A percentile compares a stretch with the other conserved stretches of the same genome.
These are phyloP conservation scores for Alternaria sp. DNA, from an alignment of 2,329 filamentous ascomycete species.

Conservation along the genomic window DNA sequence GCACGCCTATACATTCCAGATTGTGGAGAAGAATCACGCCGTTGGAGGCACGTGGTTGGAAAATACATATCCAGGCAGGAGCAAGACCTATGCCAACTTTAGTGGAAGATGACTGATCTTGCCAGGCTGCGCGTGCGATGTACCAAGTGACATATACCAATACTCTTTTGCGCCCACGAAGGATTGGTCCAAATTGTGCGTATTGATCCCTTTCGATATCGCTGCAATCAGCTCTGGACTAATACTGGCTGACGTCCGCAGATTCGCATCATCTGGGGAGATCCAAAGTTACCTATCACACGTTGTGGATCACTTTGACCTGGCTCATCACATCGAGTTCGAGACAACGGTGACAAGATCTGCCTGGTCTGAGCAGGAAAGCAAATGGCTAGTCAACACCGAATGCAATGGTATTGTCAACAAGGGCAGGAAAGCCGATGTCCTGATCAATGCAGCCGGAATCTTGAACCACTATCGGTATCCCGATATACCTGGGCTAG, in stretches of 20 bases:
- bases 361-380: not conserved
- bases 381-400: not conserved
- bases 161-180: not conserved
- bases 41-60: conserved; percentile 55
- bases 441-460: conserved; percentile 6
- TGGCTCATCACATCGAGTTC: not conserved
- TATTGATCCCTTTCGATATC: not conserved
- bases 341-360: not conserved
- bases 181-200: not conserved
- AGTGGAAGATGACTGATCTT: not conserved
- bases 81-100: not conserved
- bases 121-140: not conserved
- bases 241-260: not conserved
- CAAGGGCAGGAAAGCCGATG: not conserved
- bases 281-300: not conserved
- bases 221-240: not conserved
- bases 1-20: not conserved
- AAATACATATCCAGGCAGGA: conserved; percentile 42
- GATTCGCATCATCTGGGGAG: not conserved
- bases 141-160: not conserved
- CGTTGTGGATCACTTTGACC: not conserved
- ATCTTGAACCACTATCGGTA: conserved; percentile 3
- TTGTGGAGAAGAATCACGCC: conserved; percentile 52
- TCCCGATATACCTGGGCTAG: not conserved
- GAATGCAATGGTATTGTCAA: not conserved